These are phyloP conservation scores for Galerina sulciceps DNA, from an alignment of 768 basidiomycete species.

Conservation along the genomic window DNA sequence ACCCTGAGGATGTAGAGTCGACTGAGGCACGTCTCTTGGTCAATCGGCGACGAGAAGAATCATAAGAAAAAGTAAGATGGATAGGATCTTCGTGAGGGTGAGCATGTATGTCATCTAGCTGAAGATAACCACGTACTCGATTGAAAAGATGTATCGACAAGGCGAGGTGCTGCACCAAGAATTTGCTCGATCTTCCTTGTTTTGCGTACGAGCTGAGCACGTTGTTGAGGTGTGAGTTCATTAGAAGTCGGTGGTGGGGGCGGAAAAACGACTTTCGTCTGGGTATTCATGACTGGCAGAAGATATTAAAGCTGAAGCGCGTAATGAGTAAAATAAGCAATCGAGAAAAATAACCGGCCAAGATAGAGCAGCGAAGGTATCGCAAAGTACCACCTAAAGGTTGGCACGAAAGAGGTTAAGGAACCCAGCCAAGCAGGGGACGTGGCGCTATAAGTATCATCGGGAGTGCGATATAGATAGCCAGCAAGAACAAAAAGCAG, in stretches of 20 bases:
- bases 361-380: constrained; percentile 3
- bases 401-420: constrained; percentile 4
- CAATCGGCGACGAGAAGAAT: constrained; percentile 13
- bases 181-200: constrained; percentile 64
- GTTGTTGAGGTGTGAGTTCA: constrained; percentile 51
- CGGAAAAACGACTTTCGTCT: constrained; percentile 44
- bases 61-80: constrained; percentile 22
- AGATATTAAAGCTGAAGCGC: constrained; percentile 7
- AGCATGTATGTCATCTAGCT: not conserved
- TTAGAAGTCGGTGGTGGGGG: constrained; percentile 64
- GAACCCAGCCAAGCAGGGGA: constrained; percentile 4
- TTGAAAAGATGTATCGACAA: constrained; percentile 41
- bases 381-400: constrained; percentile 2
- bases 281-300: constrained; percentile 13
- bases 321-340: not conserved
- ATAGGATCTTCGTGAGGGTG: constrained; percentile 20
- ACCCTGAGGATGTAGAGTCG: constrained; percentile 27
- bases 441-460: constrained; percentile 8
- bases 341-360: not conserved
- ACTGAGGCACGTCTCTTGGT: constrained; percentile 27
- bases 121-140: not conserved
- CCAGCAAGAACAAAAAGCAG: constrained; percentile 22
- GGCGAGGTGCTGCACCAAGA: constrained; percentile 62
- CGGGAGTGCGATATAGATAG: constrained; percentile 12
- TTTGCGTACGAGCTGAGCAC: constrained; percentile 58